phyloP scores from a whole-genome alignment of 2,329 filamentous ascomycete species.

The Coniochaeta sp. region DNA sequence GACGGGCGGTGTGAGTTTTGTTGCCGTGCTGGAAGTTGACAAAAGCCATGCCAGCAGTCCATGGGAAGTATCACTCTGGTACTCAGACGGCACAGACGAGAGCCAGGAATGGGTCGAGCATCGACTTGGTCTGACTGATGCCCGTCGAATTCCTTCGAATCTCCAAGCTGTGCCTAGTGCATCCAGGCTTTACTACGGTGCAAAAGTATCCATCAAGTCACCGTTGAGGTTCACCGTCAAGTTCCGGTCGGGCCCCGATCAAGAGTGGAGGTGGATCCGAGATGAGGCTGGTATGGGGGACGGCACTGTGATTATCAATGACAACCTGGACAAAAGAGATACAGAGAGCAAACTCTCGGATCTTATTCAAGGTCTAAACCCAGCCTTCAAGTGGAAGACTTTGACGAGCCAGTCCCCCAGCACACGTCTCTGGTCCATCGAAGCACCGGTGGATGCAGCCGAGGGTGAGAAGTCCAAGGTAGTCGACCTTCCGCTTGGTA shows the following conservation, averaged over 20 bases:
- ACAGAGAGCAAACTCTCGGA: constrained; percentile 35
- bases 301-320: constrained; percentile 50
- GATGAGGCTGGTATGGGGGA: constrained; percentile 57
- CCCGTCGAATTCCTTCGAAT: constrained; percentile 32
- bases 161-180: constrained; percentile 36
- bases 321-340: constrained; percentile 17
- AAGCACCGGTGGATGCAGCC: constrained; percentile 47
- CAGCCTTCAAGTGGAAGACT: constrained; percentile 44
- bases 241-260: constrained; percentile 45
- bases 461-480: constrained; percentile 50
- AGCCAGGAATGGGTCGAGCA: constrained; percentile 50
- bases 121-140: constrained; percentile 19
- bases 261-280: constrained; percentile 64
- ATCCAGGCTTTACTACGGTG: constrained; percentile 45
- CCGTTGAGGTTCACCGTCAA: constrained; percentile 62
- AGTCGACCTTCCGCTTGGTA: constrained; percentile 51
- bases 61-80: constrained; percentile 74
- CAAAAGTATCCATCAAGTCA: constrained; percentile 36
- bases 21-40: constrained; percentile 62
- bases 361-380: constrained; percentile 51
- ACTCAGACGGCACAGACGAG: constrained; percentile 37
- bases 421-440: constrained; percentile 64
- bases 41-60: constrained; percentile 40
- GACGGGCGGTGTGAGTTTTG: constrained; percentile 46
- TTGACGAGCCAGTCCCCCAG: constrained; percentile 58